phyloP scores from a whole-genome alignment of 345 rosid genomes.

The Laguncularia racemosa region DNA sequence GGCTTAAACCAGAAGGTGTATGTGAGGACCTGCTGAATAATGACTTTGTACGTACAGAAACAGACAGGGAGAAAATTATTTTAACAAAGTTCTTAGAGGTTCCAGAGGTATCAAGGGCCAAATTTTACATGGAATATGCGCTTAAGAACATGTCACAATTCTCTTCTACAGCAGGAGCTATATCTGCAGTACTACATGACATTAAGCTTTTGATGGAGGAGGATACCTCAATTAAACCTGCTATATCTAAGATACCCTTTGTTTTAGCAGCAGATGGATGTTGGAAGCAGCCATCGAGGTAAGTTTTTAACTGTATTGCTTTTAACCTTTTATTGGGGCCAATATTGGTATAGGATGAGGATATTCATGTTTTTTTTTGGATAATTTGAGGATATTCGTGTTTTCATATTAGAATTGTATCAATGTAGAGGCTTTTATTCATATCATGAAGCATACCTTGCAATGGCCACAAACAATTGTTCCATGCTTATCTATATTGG shows the following conservation, averaged over 20 bases:
- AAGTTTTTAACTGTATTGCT: not conserved
- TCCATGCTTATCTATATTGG: no score
- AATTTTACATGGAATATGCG: conserved; percentile 72
- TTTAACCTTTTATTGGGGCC: not conserved
- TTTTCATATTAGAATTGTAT: no score
- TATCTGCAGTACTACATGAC: conserved; percentile 63
- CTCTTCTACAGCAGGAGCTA: conserved; percentile 49
- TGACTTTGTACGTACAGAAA: conserved; percentile 76
- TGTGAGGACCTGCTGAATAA: conserved; percentile 75
- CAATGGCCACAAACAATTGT: no score
- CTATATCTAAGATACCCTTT: conserved; percentile 57
- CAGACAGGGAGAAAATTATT: conserved; percentile 76
- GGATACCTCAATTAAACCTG: conserved; percentile 54
- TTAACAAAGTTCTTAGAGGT: conserved; percentile 54
- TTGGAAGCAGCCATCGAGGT: conserved; percentile 95
- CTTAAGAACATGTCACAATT: conserved; percentile 84
- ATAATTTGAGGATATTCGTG: no score
- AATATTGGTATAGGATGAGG: not conserved
- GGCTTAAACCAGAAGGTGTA: conserved; percentile 79
- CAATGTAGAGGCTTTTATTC: no score
- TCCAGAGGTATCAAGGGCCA: conserved; percentile 63
- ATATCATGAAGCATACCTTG: no score
- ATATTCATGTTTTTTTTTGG: no score
- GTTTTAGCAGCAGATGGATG: conserved; percentile 77
- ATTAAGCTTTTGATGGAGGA: conserved; percentile 62